Base-by-base conservation (phyloP, 208 protist species). In the Acanthamoeba lenticulata region DNA sequence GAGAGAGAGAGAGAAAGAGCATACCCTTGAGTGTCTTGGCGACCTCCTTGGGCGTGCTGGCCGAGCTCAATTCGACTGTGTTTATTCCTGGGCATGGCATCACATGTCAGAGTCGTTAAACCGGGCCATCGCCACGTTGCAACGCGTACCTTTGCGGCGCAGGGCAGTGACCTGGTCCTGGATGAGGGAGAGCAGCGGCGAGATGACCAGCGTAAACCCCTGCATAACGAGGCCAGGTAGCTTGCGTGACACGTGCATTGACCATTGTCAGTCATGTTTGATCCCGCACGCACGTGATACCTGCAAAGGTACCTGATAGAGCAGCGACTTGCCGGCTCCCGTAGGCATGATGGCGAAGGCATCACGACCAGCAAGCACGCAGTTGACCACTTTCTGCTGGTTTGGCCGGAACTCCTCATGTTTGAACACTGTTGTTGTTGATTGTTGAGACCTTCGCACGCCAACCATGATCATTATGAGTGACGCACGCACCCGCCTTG, bases 301-400 rank as follows among this genome's bases (percentile, higher is more conserved):
- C n/a, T n/a, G n/a, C n/a, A n/a, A n/a, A n/a, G n/a, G 74, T 32
- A 88, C 44, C 79, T 88, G 79, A 72, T 98, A 98, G 83, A 97
- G 97, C 0, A 98, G 85, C 42, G 60, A 94, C 94, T 98, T 98
- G 42, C 98, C 98, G 27, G 95, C 97, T 47, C 97, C 97, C 4
- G 97, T 98, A 24, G 97, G 97, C 92, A 98, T 96, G 74, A 96
- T 96, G 47, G 99, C 98, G 96, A 99, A 99, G 9, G 98, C 97
- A 88, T 99, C 98, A 45, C 97, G 94, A 15, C 90, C 94, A 72
- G 96, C 94, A 95, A 99, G 97, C 65, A 96, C 97, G 0, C 98
- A 98, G 96, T 99, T 99, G 94, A 99, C 98, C 49, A 99, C 97
- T 89, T 99, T 98, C 9, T 97, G 95, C 96, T 99, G 99, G 89